Evolutionary conservation across 257 asterid species (phyloP).

Genomic region (Fraxinus americana): DNA sequence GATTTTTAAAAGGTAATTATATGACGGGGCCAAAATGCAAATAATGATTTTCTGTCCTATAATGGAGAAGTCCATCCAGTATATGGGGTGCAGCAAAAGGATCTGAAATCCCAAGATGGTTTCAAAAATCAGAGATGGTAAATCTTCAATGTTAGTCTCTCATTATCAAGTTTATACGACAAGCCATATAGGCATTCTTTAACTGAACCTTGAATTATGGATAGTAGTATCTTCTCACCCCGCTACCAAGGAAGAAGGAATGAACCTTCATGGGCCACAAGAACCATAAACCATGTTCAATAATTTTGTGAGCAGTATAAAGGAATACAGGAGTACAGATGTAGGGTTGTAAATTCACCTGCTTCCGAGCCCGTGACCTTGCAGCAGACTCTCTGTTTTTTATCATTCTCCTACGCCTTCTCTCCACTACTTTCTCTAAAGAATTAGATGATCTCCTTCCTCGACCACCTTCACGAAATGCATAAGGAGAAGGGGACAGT

Average conservation of each 20-base stretch:
- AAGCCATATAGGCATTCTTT: background rate
- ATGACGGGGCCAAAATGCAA: background rate
- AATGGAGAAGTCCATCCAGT: background rate
- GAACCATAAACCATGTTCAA: background rate
- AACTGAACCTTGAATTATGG: conserved; percentile 18
- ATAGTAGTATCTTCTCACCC: conserved; percentile 8
- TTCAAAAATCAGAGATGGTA: conserved; percentile 14
- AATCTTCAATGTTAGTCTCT: conserved; percentile 11
- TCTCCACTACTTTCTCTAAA: conserved; percentile 54
- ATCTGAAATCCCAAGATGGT: background rate
- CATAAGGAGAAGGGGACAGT: conserved; percentile 67
- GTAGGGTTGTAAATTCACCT: conserved; percentile 54
- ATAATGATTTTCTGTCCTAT: conserved; percentile 6
- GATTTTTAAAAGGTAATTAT: background rate
- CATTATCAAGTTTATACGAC: background rate
- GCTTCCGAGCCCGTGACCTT: conserved; percentile 66
- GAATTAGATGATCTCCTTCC: conserved; percentile 44
- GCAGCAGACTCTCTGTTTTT: conserved; percentile 62
- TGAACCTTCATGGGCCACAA: background rate
- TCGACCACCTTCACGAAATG: conserved; percentile 54
- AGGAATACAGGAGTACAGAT: conserved; percentile 6
- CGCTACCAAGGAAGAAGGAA: conserved; percentile 2
- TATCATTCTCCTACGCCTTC: conserved; percentile 57
- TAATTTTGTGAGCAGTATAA: background rate
- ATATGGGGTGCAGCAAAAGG: conserved; percentile 5